phyloP scores from a whole-genome alignment of 805 yeast species.

The Clavispora asparagi region DNA sequence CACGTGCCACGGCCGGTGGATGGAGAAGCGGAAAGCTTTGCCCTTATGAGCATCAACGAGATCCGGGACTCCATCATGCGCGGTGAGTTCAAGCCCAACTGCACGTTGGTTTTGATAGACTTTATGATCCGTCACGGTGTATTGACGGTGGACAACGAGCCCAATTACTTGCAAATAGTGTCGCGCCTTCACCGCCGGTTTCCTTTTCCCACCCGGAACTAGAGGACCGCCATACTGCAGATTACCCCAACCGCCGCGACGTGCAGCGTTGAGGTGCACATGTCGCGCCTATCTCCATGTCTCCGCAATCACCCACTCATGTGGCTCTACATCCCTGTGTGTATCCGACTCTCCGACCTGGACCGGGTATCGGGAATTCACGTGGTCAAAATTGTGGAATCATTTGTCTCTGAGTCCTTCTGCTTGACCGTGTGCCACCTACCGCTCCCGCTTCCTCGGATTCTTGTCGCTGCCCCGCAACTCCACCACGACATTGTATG shows the following conservation, averaged over 20 bases:
- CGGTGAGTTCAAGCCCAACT: constrained; percentile 83
- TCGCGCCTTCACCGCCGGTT: constrained; percentile 60
- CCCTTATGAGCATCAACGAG: constrained; percentile 55
- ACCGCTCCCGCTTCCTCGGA: not conserved
- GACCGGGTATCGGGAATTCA: constrained; percentile 5
- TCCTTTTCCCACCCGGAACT: constrained; percentile 53
- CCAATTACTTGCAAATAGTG: constrained; percentile 56
- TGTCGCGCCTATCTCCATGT: not conserved
- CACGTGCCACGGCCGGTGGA: constrained; percentile 43
- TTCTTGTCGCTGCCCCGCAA: not conserved
- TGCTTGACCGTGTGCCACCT: constrained; percentile 6
- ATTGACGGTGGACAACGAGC: constrained; percentile 61
- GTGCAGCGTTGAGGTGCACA: not conserved
- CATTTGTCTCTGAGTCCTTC: not conserved
- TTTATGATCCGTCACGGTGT: constrained; percentile 83
- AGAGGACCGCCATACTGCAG: not conserved
- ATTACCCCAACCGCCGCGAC: not conserved
- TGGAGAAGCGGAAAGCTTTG: constrained; percentile 67
- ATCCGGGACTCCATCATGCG: constrained; percentile 43
- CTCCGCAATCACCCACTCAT: not conserved
- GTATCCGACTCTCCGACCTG: constrained; percentile 5
- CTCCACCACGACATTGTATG: constrained; percentile 2
- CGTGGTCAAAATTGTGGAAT: not conserved
- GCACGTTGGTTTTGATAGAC: constrained; percentile 74
- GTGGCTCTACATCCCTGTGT: constrained; percentile 8